These are phyloP conservation scores for Pharnaceum exiguum DNA, from an alignment of 148 eudicot species.

Conservation along the genomic window DNA sequence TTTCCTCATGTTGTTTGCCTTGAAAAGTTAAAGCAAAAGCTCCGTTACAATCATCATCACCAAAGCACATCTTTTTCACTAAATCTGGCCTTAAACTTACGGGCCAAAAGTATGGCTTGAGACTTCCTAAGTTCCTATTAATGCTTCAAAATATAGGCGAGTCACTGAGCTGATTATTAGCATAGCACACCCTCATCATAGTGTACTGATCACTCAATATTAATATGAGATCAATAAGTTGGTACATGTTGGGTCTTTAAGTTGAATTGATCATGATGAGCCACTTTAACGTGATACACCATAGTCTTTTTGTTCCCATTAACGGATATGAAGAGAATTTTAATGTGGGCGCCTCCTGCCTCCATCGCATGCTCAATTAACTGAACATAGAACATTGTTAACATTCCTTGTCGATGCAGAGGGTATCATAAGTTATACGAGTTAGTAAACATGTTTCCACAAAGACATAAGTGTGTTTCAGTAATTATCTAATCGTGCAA, in stretches of 20 bases:
- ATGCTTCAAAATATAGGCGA: neutral
- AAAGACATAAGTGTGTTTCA: too few relatives aligned
- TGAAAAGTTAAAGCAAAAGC: neutral
- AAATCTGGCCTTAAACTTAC: neutral
- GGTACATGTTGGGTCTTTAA: neutral
- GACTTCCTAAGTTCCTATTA: neutral
- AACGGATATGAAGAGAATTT: too few relatives aligned
- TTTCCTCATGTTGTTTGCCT: neutral
- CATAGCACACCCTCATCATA: neutral
- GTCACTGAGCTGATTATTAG: neutral
- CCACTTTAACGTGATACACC: slow-evolving; percentile 3
- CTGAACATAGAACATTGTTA: too few relatives aligned
- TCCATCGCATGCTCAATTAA: too few relatives aligned
- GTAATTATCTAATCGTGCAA: too few relatives aligned
- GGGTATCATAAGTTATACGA: too few relatives aligned
- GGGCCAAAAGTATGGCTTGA: neutral
- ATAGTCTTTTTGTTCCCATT: neutral
- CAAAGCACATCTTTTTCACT: neutral
- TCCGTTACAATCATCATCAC: neutral
- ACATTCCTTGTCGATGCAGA: too few relatives aligned
- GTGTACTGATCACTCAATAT: neutral
- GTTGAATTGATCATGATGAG: neutral
- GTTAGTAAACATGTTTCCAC: too few relatives aligned
- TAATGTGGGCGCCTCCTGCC: too few relatives aligned
- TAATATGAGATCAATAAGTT: neutral